Percentiles rank a stretch among this genome's conserved stretches.
Conservation (phyloP, 1,284 basidiomycete species). For the Ganoderma leucocontextum region DNA sequence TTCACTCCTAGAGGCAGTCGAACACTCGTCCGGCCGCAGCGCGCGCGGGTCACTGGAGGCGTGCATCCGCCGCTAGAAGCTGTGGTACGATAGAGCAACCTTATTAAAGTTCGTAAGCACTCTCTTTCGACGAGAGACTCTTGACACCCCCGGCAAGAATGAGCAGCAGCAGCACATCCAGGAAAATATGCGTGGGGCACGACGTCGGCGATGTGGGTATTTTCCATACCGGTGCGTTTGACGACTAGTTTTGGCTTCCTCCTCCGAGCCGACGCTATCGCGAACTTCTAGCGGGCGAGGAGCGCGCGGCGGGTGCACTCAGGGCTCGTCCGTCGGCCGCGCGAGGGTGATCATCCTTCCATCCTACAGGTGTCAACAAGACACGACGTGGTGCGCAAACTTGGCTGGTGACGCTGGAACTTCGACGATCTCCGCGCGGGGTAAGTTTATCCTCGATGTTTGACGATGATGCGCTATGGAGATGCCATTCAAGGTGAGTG, state of each 20-base stretch:
- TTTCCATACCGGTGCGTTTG: slow-evolving; percentile 3
- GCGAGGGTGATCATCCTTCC: neutral
- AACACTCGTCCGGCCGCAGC: neutral
- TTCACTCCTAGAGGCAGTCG: neutral
- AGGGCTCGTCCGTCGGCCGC: neutral
- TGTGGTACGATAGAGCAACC: neutral
- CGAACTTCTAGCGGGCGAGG: neutral
- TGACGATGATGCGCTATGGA: neutral
- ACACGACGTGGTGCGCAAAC: neutral
- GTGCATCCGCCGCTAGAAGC: neutral
- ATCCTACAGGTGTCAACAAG: neutral
- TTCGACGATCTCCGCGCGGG: neutral
- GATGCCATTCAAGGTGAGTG: neutral
- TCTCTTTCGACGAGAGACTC: neutral
- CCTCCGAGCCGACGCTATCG: slow-evolving; percentile 3
- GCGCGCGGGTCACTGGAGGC: neutral
- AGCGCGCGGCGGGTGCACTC: slow-evolving; percentile 1
- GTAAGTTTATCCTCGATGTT: neutral
- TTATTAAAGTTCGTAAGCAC: neutral
- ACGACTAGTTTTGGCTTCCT: neutral
- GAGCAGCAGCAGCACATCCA: neutral
- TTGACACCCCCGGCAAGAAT: neutral
- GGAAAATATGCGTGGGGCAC: neutral
- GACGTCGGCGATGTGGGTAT: neutral
- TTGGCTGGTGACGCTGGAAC: neutral